phyloP scores from a whole-genome alignment of 2,329 filamentous ascomycete species.

The Fusarium papillatum region DNA sequence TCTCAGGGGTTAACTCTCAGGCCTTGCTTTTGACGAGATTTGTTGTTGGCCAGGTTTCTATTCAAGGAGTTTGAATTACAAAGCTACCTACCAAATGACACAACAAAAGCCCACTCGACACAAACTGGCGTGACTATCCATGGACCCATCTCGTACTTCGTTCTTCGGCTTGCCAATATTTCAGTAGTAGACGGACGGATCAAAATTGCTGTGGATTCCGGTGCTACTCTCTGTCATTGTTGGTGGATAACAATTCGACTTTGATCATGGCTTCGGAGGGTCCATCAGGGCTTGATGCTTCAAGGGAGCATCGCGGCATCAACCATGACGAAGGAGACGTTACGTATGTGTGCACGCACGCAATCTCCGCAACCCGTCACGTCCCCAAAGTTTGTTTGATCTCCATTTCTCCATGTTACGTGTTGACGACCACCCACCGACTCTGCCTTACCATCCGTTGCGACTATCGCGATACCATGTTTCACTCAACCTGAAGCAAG shows the following conservation, averaged over 20 bases:
- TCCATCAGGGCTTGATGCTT: neutral
- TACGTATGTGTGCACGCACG: constrained; percentile 27
- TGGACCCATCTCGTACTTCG: constrained; percentile 9
- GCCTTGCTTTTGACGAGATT: constrained; percentile 5
- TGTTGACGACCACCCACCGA: neutral
- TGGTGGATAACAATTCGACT: constrained; percentile 20
- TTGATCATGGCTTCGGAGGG: constrained; percentile 6
- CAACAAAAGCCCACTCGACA: neutral
- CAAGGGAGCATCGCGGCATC: neutral
- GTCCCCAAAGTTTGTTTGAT: constrained; percentile 21
- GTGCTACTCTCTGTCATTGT: constrained; percentile 24
- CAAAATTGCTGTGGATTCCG: constrained; percentile 19
- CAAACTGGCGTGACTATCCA: constrained; percentile 4
- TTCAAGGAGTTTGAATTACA: neutral
- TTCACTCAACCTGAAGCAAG: constrained; percentile 3
- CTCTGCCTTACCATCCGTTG: constrained; percentile 4
- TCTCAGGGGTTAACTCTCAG: constrained; percentile 13
- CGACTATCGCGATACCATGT: constrained; percentile 6
- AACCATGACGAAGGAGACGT: constrained; percentile 5
- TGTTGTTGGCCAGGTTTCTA: neutral
- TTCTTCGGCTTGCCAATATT: constrained; percentile 22
- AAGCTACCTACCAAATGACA: neutral
- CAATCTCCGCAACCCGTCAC: constrained; percentile 30
- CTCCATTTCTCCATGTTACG: neutral
- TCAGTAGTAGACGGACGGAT: constrained; percentile 25